Percentiles rank a stretch among this genome's conserved stretches.
Conservation (phyloP, 2,329 filamentous ascomycete species). For the Aspergillus pseudoterreus region DNA sequence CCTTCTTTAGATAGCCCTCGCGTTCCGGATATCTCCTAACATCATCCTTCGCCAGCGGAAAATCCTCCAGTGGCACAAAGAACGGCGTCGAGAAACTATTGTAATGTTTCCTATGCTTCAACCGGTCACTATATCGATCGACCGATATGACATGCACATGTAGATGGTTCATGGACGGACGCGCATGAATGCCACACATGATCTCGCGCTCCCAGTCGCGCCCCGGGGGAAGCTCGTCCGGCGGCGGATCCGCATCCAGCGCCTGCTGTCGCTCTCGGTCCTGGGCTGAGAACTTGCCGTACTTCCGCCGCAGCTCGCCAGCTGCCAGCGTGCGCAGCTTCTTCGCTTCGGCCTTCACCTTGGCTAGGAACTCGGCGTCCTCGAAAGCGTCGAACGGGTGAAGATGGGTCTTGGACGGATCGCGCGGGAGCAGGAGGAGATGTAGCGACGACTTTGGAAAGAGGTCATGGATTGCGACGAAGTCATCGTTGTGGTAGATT, state of each 20-base stretch:
- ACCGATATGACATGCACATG: conserved; percentile 84
- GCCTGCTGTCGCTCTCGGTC: conserved; percentile 64
- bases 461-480: conserved; percentile 74
- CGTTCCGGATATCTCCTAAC: conserved; percentile 54
- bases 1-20: conserved; percentile 58
- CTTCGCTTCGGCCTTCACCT: conserved; percentile 58
- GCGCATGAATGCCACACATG: conserved; percentile 75
- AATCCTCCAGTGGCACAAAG: conserved; percentile 72
- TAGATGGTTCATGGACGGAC: conserved; percentile 86
- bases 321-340: conserved; percentile 65
- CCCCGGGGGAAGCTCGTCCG: conserved; percentile 60
- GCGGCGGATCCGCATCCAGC: conserved; percentile 53
- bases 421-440: conserved; percentile 79
- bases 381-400: conserved; percentile 78
- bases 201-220: conserved; percentile 77
- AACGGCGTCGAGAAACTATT: conserved; percentile 87
- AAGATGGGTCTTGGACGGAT: conserved; percentile 54
- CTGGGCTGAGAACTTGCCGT: conserved; percentile 59
- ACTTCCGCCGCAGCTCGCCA: conserved; percentile 67
- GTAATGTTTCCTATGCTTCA: conserved; percentile 86
- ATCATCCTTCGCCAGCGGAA: conserved; percentile 69
- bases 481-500: conserved; percentile 64
- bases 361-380: conserved; percentile 63
- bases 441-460: conserved; percentile 86
- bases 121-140: conserved; percentile 68